These are phyloP conservation scores for Podospora sp. DNA, from an alignment of 495 filamentous ascomycete species.

Conservation along the genomic window DNA sequence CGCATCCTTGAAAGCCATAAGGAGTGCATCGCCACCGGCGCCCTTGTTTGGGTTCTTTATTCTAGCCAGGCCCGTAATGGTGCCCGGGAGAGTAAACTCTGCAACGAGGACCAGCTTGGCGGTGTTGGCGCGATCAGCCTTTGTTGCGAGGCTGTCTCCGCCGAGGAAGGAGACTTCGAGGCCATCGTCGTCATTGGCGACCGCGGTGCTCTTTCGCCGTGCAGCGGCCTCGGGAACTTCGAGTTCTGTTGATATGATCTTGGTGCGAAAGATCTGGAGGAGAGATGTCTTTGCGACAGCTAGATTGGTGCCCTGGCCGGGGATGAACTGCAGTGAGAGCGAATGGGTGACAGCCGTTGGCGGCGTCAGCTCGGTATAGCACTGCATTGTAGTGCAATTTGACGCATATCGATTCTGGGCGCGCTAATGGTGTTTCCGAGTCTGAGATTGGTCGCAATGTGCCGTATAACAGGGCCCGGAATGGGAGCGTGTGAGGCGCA, in stretches of 20 bases:
- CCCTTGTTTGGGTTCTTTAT: constrained; percentile 70
- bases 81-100: constrained; percentile 80
- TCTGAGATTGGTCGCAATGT: background rate
- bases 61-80: constrained; percentile 75
- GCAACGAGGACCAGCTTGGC: constrained; percentile 83
- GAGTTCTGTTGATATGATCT: constrained; percentile 57
- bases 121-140: constrained; percentile 59
- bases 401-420: constrained; percentile 30
- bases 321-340: constrained; percentile 74
- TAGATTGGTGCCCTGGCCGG: constrained; percentile 76
- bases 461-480: background rate
- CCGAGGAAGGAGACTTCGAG: constrained; percentile 62
- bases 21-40: constrained; percentile 81
- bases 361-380: constrained; percentile 88
- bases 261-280: constrained; percentile 79
- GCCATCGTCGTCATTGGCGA: constrained; percentile 59
- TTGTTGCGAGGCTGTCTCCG: constrained; percentile 54
- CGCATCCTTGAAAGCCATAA: constrained; percentile 84
- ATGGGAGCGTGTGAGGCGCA: background rate
- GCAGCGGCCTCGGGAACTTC: constrained; percentile 38
- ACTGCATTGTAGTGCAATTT: constrained; percentile 49
- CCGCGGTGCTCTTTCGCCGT: constrained; percentile 24
- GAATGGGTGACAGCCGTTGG: constrained; percentile 93
- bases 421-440: background rate
- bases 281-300: constrained; percentile 87